These are phyloP conservation scores for Fallopia convolvulus DNA, from an alignment of 148 eudicot species.

Conservation along the genomic window DNA sequence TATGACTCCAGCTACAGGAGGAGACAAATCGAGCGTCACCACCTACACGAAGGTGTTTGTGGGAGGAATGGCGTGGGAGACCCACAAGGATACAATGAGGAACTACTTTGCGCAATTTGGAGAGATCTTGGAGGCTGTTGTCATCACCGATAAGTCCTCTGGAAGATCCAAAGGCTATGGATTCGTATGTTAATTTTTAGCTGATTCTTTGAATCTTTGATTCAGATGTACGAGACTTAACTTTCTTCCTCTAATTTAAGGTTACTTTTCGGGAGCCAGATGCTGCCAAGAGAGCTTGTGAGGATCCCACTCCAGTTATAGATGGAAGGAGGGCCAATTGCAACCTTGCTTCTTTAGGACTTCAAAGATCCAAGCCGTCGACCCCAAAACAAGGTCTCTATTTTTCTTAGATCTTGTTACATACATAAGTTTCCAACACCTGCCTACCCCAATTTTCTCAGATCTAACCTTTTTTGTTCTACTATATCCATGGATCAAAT, in stretches of 20 bases:
- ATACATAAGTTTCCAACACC: background rate
- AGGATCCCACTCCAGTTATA: constrained; percentile 41
- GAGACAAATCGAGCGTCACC: constrained; percentile 15
- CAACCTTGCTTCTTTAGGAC: constrained; percentile 44
- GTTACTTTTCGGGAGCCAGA: constrained; percentile 45
- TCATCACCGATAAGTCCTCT: constrained; percentile 26
- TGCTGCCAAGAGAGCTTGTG: constrained; percentile 42
- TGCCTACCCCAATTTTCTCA: background rate
- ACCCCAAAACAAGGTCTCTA: constrained; percentile 1
- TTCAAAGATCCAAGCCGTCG: constrained; percentile 1
- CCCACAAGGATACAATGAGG: constrained; percentile 20
- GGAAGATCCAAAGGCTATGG: constrained; percentile 33
- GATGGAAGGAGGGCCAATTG: constrained; percentile 52
- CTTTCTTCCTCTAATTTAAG: constrained; percentile 12
- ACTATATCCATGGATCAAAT: background rate
- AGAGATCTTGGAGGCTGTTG: constrained; percentile 29
- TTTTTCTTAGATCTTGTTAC: background rate
- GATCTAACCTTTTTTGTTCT: background rate
- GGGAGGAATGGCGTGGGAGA: constrained; percentile 29
- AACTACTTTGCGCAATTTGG: constrained; percentile 21
- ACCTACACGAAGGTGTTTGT: constrained; percentile 29
- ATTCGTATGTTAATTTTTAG: constrained; percentile 15
- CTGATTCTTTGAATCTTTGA: background rate
- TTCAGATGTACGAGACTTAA: background rate
- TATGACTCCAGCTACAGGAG: background rate